Base-by-base conservation (phyloP, 192 early-diverging fungal genomes). In the Diversispora epigaea region DNA sequence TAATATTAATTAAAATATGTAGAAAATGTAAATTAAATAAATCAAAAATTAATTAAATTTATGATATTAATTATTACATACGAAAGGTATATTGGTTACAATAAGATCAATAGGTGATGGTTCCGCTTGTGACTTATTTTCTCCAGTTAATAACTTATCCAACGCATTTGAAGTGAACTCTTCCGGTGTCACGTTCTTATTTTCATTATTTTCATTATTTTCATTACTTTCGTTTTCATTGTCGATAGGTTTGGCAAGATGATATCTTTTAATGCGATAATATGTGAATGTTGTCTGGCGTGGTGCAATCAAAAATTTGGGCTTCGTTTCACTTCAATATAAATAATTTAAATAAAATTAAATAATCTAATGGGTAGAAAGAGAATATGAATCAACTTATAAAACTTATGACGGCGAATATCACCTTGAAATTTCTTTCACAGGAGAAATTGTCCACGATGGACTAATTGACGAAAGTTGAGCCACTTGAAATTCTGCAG, bases 381-480 rank as follows among this genome's bases (percentile, higher is more conserved):
- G 25, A 32, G 25, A 2, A 32, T 32, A 32, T 32, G 2, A 32
- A 32, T 32, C 25, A 32, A 32, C 25, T 32, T 32, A 32, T 32
- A 2, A 32, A 32, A 32, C 25, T 32, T 32, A 32, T 32, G 25
- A 32, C 25, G 25, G 25, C 25, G 25, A 32, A 64, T 75, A 74
- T 61, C 80, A 84, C 80, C 56, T 47, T 12, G 80, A 84, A 45
- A 4, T 43, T 10, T 83, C 83, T 67, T 80, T 86, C 4, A 88
- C 78, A 15, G 89, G 83, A 6, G 83, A 81, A 39, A 94, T 87
- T 5, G 77, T 68, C 94, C 94, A 95, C 3, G 80, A 76, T 40
- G 92, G 88, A 76, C 92, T 93, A 47, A 89, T 79, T 19, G 89
- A 86, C 5, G 91, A 86, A 6, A 95, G 79, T 68, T 95, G 93